Percentiles rank a stretch among this genome's conserved stretches.
These are phyloP conservation scores for Pseudonectria foliicola DNA, from an alignment of 2,329 filamentous ascomycete genomes.

Conservation along the genomic window DNA sequence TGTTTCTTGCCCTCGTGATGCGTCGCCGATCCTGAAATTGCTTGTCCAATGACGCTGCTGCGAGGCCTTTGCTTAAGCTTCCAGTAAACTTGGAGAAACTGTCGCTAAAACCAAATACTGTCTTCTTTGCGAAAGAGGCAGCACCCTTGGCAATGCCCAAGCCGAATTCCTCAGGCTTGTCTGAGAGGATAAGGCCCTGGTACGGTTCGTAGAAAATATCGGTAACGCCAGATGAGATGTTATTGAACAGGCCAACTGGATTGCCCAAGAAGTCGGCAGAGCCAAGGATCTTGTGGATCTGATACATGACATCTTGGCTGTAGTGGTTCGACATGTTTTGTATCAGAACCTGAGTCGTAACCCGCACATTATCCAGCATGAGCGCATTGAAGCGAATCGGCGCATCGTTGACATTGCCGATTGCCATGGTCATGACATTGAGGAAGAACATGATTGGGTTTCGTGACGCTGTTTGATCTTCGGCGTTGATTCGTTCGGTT, in stretches of 20 bases:
- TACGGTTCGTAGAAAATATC: constrained; percentile 99
- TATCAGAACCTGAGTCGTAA: constrained; percentile 76
- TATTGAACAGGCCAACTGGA: constrained; percentile 96
- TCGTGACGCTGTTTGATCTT: constrained; percentile 82
- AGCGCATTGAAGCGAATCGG: constrained; percentile 89
- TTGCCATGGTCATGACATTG: constrained; percentile 98
- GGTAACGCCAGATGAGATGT: constrained; percentile 90
- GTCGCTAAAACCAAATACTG: constrained; percentile 93
- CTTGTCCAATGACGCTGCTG: constrained; percentile 93
- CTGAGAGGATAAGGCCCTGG: constrained; percentile 92
- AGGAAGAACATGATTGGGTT: constrained; percentile 99
- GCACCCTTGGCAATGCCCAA: constrained; percentile 94
- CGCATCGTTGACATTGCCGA: constrained; percentile 97
- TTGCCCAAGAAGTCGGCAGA: constrained; percentile 98
- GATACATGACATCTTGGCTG: constrained; percentile 89
- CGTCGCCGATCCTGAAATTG: constrained; percentile 95
- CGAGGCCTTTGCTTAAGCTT: constrained; percentile 91
- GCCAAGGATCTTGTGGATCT: constrained; percentile 94
- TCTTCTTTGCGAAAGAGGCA: constrained; percentile 96
- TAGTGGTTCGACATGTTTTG: constrained; percentile 91
- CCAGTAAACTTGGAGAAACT: constrained; percentile 97
- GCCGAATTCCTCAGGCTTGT: constrained; percentile 90
- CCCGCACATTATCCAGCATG: constrained; percentile 88
- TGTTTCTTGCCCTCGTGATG: constrained; percentile 86
- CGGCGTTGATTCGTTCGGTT: constrained; percentile 91